phyloP scores from a whole-genome alignment of 345 rosid species.

The Populus pruinosa region DNA sequence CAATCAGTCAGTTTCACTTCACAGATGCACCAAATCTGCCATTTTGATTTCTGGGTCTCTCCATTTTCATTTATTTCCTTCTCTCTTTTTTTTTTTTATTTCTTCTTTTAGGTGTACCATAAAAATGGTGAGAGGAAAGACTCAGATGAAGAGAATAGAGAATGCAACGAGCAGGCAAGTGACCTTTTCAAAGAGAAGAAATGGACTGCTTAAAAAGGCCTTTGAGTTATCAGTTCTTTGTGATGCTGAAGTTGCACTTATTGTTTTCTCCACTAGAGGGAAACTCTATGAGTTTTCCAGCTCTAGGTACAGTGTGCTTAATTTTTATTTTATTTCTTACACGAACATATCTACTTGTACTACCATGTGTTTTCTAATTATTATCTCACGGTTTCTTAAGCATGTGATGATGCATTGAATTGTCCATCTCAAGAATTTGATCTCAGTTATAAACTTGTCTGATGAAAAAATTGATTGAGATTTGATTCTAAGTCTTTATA shows the following conservation, averaged over 20 bases:
- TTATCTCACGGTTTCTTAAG: neutral
- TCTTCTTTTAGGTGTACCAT: neutral
- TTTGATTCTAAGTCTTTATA: neutral
- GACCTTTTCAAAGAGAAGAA: conserved; percentile 83
- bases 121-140: conserved; percentile 77
- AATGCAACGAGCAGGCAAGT: conserved; percentile 86
- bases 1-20: neutral
- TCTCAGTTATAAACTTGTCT: neutral
- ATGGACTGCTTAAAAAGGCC: conserved; percentile 75
- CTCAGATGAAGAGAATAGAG: conserved; percentile 90
- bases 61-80: neutral
- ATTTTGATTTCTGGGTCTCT: conserved; percentile 9
- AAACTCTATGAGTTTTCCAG: conserved; percentile 80
- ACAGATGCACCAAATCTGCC: conserved; percentile 1
- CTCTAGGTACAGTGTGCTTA: conserved; percentile 39
- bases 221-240: conserved; percentile 84
- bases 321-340: neutral
- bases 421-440: neutral
- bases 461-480: neutral
- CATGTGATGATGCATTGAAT: neutral
- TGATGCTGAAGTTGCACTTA: conserved; percentile 82
- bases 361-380: neutral
- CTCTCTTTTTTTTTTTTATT: neutral
- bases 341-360: neutral
- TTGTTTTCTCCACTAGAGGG: conserved; percentile 76